Conservation (phyloP, 225 moss, liverwort and hornwort genomes). For the Anthoceros angustus region DNA sequence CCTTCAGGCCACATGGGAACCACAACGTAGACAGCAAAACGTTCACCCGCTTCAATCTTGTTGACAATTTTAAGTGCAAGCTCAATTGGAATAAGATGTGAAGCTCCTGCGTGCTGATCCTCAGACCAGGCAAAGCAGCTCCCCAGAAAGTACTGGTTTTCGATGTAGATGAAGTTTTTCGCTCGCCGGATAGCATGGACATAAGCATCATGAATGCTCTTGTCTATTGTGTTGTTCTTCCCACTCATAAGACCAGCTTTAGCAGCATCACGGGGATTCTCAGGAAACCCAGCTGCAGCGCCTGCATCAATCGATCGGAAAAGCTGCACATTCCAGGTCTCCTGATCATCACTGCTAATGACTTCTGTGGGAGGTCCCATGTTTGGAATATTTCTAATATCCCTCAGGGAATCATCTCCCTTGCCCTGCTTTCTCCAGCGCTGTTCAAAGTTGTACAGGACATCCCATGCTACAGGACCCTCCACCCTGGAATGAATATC, state of each 20-base stretch:
- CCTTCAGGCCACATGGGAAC: conserved; percentile 92
- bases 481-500: conserved; percentile 60
- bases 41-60: conserved; percentile 71
- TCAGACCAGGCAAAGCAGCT: conserved; percentile 51
- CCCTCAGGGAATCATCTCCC: conserved; percentile 13
- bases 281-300: conserved; percentile 53
- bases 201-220: conserved; percentile 75
- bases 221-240: conserved; percentile 62
- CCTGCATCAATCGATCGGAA: conserved; percentile 85
- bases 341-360: conserved; percentile 34
- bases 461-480: conserved; percentile 64
- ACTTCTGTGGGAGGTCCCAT: conserved; percentile 48
- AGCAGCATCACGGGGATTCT: conserved; percentile 32
- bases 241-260: conserved; percentile 51
- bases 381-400: conserved; percentile 19
- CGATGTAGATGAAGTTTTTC: conserved; percentile 67
- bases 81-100: conserved; percentile 75
- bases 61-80: conserved; percentile 57
- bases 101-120: conserved; percentile 43
- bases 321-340: conserved; percentile 69
- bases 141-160: conserved; percentile 86
- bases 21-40: conserved; percentile 66
- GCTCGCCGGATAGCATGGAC: conserved; percentile 79
- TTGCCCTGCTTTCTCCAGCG: conserved; percentile 46
- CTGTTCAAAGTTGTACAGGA: conserved; percentile 74